phyloP scores from a whole-genome alignment of 2,329 filamentous ascomycete genomes.

The Fusarium fujikuroi region DNA sequence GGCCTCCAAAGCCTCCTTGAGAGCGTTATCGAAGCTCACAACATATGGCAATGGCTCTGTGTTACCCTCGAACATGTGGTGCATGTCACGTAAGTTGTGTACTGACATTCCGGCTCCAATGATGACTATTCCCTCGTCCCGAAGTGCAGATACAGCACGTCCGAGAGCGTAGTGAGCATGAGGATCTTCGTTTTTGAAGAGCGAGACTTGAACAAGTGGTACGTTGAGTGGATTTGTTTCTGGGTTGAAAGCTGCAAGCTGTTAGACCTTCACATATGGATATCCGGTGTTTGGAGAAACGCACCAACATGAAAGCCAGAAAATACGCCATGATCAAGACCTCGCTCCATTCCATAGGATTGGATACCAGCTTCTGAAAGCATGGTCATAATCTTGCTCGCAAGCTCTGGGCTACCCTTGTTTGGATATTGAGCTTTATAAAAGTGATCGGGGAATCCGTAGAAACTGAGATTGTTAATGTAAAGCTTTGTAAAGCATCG shows the following conservation, averaged over 20 bases:
- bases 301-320: constrained; percentile 67
- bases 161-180: constrained; percentile 75
- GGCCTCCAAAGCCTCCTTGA: constrained; percentile 72
- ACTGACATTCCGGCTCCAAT: constrained; percentile 81
- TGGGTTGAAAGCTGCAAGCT: constrained; percentile 65
- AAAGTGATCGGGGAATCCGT: constrained; percentile 76
- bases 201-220: constrained; percentile 77
- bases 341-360: constrained; percentile 68
- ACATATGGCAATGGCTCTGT: constrained; percentile 64
- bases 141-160: constrained; percentile 70
- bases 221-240: constrained; percentile 70
- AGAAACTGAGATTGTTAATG: constrained; percentile 62
- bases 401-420: constrained; percentile 68
- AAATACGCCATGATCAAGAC: constrained; percentile 81
- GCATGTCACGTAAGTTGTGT: constrained; percentile 71
- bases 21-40: constrained; percentile 72
- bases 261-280: constrained; percentile 6
- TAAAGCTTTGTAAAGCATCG: neutral
- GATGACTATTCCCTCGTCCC: constrained; percentile 74
- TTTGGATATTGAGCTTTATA: constrained; percentile 76
- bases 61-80: constrained; percentile 49
- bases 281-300: neutral
- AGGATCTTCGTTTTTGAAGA: constrained; percentile 73
- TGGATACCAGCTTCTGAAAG: constrained; percentile 68
- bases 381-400: constrained; percentile 65